Evolutionary conservation across 805 yeast species (phyloP).

Genomic region (Ascoidea asiatica): DNA sequence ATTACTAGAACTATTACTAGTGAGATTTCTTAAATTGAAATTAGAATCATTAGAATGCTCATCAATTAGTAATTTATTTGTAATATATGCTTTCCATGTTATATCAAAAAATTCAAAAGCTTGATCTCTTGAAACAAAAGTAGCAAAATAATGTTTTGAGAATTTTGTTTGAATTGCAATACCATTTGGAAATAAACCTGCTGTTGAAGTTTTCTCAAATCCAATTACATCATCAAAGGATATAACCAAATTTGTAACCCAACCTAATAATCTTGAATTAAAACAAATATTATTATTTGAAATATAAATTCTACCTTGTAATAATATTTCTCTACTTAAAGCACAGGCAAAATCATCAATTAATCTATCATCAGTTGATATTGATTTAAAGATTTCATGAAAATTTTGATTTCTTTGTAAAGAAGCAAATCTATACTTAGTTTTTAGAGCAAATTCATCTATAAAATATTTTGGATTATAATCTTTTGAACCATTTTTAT

Average conservation of each 20-base stretch:
- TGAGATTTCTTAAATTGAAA: no score
- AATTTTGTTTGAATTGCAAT: constrained; percentile 50
- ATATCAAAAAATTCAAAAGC: constrained; percentile 58
- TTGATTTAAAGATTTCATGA: constrained; percentile 56
- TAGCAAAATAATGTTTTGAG: constrained; percentile 69
- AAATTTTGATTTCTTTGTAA: constrained; percentile 58
- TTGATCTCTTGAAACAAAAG: constrained; percentile 71
- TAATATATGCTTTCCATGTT: constrained; percentile 39
- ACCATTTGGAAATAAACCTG: constrained; percentile 86
- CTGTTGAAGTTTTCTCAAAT: constrained; percentile 75
- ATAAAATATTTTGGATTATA: constrained; percentile 28
- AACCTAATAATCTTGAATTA: constrained; percentile 76
- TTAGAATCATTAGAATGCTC: neutral
- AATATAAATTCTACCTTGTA: constrained; percentile 80
- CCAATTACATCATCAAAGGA: constrained; percentile 56
- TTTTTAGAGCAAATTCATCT: constrained; percentile 43
- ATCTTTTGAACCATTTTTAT: constrained; percentile 4
- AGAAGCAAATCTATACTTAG: constrained; percentile 52
- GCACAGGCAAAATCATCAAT: constrained; percentile 89
- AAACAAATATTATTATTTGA: constrained; percentile 73
- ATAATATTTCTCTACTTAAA: constrained; percentile 66
- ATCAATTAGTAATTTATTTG: neutral
- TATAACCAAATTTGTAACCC: constrained; percentile 74
- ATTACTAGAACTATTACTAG: neutral
- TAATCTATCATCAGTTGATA: constrained; percentile 57